These are phyloP conservation scores for Vanderwaltozyma tropicalis DNA, from an alignment of 805 yeast species.

Conservation along the genomic window DNA sequence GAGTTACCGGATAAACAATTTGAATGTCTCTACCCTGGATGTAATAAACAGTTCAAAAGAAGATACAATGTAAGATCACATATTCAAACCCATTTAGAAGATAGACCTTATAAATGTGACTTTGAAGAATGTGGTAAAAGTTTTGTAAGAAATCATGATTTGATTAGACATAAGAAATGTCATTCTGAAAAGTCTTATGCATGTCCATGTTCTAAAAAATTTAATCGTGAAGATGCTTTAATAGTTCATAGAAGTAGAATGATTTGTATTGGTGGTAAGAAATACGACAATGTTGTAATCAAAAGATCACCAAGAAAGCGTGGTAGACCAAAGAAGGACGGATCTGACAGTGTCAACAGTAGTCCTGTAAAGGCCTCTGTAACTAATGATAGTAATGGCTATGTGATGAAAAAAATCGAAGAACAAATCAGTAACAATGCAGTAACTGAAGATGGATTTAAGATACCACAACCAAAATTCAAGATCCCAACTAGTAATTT, in stretches of 20 bases:
- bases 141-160: conserved; percentile 92
- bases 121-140: conserved; percentile 58
- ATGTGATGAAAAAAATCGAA: conserved; percentile 15
- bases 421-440: conserved; percentile 13
- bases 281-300: conserved; percentile 19
- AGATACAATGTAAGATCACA: conserved; percentile 90
- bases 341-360: conserved; percentile 7
- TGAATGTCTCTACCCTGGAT: conserved; percentile 62
- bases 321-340: conserved; percentile 20
- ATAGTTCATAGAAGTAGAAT: conserved; percentile 68
- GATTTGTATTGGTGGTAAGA: conserved; percentile 68
- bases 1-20: conserved; percentile 72
- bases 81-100: conserved; percentile 91
- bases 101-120: conserved; percentile 79
- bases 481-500: neutral
- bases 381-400: conserved; percentile 13
- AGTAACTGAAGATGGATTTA: neutral
- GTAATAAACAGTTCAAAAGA: conserved; percentile 78
- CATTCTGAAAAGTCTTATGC: conserved; percentile 62
- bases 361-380: conserved; percentile 20
- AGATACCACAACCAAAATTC: neutral
- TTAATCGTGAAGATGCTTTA: conserved; percentile 82
- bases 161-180: conserved; percentile 79
- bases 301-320: conserved; percentile 23
- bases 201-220: conserved; percentile 92